These are phyloP conservation scores for Kappamyces sp. DNA, from an alignment of 192 early-diverging fungal genomes.

Conservation along the genomic window DNA sequence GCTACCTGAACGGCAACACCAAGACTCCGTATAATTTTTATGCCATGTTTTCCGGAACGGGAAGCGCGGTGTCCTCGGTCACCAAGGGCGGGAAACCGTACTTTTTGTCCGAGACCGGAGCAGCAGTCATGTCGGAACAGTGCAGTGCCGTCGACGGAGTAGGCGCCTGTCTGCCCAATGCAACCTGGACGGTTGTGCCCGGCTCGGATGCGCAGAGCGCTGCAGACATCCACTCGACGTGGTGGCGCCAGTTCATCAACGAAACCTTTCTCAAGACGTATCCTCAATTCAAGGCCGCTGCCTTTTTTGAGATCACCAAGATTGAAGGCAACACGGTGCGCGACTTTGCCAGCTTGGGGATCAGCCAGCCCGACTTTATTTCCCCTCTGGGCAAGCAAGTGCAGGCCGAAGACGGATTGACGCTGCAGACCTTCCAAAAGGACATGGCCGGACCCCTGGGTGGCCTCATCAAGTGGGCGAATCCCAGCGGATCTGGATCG, in stretches of 20 bases:
- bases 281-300: slow-evolving; percentile 32
- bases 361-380: background rate
- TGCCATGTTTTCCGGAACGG: slow-evolving; percentile 31
- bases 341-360: slow-evolving; percentile 31
- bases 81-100: slow-evolving; percentile 35
- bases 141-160: background rate
- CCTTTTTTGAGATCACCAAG: slow-evolving; percentile 37
- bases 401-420: background rate
- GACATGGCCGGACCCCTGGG: background rate
- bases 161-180: slow-evolving; percentile 10
- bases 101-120: slow-evolving; percentile 31
- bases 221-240: slow-evolving; percentile 34
- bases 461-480: background rate
- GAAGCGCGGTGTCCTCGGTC: slow-evolving; percentile 1
- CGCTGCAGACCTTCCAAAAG: slow-evolving; percentile 1
- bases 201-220: slow-evolving; percentile 16
- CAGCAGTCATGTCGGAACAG: background rate
- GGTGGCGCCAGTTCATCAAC: slow-evolving; percentile 39
- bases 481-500: background rate
- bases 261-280: slow-evolving; percentile 16
- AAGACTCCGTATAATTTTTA: slow-evolving; percentile 23
- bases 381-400: slow-evolving; percentile 2
- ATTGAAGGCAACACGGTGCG: slow-evolving; percentile 28
- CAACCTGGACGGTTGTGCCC: background rate
- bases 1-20: background rate